Base-by-base conservation (phyloP, 257 asterid genomes). In the Gynochthodes officinalis region DNA sequence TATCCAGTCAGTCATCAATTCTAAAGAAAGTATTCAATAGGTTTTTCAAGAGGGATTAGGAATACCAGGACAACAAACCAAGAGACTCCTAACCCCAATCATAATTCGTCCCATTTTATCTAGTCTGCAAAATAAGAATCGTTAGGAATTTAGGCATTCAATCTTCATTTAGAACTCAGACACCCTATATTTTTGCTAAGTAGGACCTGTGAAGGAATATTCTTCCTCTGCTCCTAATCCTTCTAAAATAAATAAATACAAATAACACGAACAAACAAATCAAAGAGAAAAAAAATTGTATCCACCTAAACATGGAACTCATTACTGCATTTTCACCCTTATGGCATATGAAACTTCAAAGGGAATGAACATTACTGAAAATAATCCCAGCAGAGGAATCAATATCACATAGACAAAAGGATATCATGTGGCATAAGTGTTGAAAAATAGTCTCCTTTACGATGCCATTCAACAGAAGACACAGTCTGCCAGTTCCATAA, bases 381-480 rank as follows among this genome's bases (percentile, higher is more conserved):
- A 65, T 27, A 57, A 35, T 59, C 71, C 70, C 71, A 71, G 28
- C 7, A 52, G 1, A 35, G 4, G 21, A 37, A 28, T 32, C 58
- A 46, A 27, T 23, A 69, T 11, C 39, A 39, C 5, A 16, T 35
- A 13, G 62, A 57, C 21, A 74, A 86, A 92, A 95, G 99, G 99
- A 95, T 92, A 95, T 95, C 99, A 88, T 88, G 77, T 37, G 99
- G 98, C 93, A 89, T 83, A 53, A 91, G 89, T 33, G 93, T 81
- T 44, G 99, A 88, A 74, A 95, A 85, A 84, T 91, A 92, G 82
- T 92, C 98, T 79, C 99, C 99, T 82, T 84, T 89, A 44, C 99
- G 96, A 81, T 95, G 98, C 99, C 99, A 95, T 69, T 92, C 98
- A 76, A 95, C 89, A 69, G 94, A 90, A 60, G 91, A 81, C 42